Percentiles rank a stretch among this genome's conserved stretches.
These are phyloP conservation scores for Globisporangium splendens DNA, from an alignment of 352 stramenopile genomes.

Conservation along the genomic window DNA sequence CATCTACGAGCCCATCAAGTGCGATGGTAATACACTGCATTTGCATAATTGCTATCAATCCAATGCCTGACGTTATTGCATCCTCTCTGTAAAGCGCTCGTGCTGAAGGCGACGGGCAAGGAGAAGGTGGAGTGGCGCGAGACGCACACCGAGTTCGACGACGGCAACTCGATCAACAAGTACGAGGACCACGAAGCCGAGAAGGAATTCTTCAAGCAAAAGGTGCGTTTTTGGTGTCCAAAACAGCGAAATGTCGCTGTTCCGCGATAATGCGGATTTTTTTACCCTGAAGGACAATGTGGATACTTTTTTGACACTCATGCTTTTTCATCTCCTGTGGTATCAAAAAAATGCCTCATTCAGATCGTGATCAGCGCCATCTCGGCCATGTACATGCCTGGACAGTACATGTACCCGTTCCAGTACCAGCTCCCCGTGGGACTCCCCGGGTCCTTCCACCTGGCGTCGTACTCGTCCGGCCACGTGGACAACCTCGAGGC, in stretches of 20 bases:
- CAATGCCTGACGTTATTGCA: neutral
- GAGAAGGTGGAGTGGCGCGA: slow-evolving; percentile 60
- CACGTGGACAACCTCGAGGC: slow-evolving; percentile 40
- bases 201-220: slow-evolving; percentile 73
- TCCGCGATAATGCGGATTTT: too few relatives aligned
- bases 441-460: slow-evolving; percentile 51
- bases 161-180: slow-evolving; percentile 25
- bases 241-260: too few relatives aligned
- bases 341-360: too few relatives aligned
- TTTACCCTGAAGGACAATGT: too few relatives aligned
- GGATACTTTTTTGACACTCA: too few relatives aligned
- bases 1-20: slow-evolving; percentile 54
- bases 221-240: slow-evolving; percentile 15
- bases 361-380: slow-evolving; percentile 51
- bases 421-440: slow-evolving; percentile 50
- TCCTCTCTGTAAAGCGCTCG: slow-evolving; percentile 30
- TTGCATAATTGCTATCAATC: too few relatives aligned
- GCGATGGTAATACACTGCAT: slow-evolving; percentile 40
- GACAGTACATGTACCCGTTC: slow-evolving; percentile 65
- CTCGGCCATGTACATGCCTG: slow-evolving; percentile 27
- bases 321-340: neutral
- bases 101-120: slow-evolving; percentile 62
- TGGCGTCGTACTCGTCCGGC: slow-evolving; percentile 42
- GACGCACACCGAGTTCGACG: slow-evolving; percentile 25
- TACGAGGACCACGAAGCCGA: slow-evolving; percentile 26